Percentiles rank a stretch among this genome's conserved stretches.
These are phyloP conservation scores for Capsicum rhomboideum DNA, from an alignment of 257 asterid genomes.

Conservation along the genomic window DNA sequence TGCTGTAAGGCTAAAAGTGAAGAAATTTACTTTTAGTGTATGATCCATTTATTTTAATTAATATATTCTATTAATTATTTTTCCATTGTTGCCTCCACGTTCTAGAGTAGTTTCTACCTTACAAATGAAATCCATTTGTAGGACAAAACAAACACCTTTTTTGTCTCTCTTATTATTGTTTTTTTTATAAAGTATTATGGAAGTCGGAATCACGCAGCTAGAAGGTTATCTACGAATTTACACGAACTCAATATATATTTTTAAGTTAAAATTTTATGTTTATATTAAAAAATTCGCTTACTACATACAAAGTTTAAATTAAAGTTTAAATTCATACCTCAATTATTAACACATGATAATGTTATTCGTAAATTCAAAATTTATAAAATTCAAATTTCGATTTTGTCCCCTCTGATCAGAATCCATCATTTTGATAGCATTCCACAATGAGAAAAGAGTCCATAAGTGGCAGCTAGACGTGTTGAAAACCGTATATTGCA, in stretches of 20 bases:
- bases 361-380: not conserved
- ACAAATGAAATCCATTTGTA: not conserved
- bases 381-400: not conserved
- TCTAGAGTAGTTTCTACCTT: not conserved
- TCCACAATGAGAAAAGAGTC: not conserved
- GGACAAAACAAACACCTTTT: not conserved
- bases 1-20: not conserved
- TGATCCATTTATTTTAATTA: not conserved
- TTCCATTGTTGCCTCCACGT: conserved; percentile 5
- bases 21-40: conserved; percentile 1
- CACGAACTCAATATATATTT: too few species aligned
- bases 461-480: not conserved
- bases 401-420: too few species aligned
- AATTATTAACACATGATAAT: not conserved
- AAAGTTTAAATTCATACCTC: not conserved
- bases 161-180: not conserved
- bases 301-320: not conserved
- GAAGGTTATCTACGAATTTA: not conserved
- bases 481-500: not conserved
- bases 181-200: not conserved
- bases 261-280: not conserved
- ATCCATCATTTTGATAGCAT: not conserved
- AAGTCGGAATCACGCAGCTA: not conserved
- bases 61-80: not conserved
- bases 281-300: not conserved